Evolutionary conservation across 495 filamentous ascomycete genomes (phyloP).

Genomic region (Hypoxylon lienhwacheense): DNA sequence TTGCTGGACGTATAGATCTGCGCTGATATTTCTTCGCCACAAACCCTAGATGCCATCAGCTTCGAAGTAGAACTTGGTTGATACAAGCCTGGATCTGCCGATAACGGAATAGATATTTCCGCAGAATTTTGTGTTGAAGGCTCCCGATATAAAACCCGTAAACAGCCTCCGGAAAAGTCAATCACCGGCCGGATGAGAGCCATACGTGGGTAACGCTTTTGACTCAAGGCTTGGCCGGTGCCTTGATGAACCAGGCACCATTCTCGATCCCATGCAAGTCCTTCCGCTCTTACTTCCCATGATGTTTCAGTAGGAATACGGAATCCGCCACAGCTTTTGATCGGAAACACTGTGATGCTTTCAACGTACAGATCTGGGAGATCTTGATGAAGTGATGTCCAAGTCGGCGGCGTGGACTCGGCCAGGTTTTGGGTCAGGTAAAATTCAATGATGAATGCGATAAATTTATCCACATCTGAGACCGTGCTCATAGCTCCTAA

Average conservation of each 20-base stretch:
- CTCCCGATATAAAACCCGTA: constrained; percentile 58
- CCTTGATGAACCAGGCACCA: constrained; percentile 90
- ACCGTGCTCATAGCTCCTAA: constrained; percentile 85
- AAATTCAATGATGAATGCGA: constrained; percentile 75
- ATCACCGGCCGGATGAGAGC: constrained; percentile 71
- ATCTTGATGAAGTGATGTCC: not conserved
- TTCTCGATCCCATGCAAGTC: constrained; percentile 88
- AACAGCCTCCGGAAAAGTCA: constrained; percentile 57
- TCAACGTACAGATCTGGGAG: constrained; percentile 51
- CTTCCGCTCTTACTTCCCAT: constrained; percentile 78
- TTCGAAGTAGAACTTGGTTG: constrained; percentile 36
- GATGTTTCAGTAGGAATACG: constrained; percentile 61
- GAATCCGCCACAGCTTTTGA: constrained; percentile 85
- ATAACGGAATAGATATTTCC: constrained; percentile 66
- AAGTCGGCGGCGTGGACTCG: not conserved
- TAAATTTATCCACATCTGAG: constrained; percentile 70
- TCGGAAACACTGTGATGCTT: constrained; percentile 73
- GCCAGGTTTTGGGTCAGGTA: constrained; percentile 59
- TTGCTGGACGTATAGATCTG: constrained; percentile 65
- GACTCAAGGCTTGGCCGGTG: constrained; percentile 73
- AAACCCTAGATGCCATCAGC: constrained; percentile 63
- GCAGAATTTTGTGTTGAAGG: constrained; percentile 30
- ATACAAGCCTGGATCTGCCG: constrained; percentile 58
- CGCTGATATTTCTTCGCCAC: constrained; percentile 71
- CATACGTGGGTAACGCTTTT: constrained; percentile 84